Percentiles rank a stretch among this genome's conserved stretches.
phyloP scores from a whole-genome alignment of 2,329 filamentous ascomycete genomes.

The Myriosclerotinia scirpicola region DNA sequence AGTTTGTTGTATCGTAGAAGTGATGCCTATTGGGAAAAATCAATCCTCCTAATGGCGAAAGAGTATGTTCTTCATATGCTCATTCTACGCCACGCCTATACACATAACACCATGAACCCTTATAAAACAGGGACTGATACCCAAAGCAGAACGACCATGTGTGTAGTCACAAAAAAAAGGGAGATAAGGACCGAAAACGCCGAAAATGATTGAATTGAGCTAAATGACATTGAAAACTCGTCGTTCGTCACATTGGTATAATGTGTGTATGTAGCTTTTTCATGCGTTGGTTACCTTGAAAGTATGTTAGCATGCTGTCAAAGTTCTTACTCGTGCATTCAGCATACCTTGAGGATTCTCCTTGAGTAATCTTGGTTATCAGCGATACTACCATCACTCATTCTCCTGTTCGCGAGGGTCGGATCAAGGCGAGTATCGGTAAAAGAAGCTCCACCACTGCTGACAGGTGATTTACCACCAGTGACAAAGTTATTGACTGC shows the following conservation, averaged over 20 bases:
- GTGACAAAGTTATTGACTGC: conserved; percentile 76
- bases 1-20: conserved; percentile 32
- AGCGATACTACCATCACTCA: conserved; percentile 94
- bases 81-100: conserved; percentile 40
- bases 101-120: conserved; percentile 39
- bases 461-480: conserved; percentile 60
- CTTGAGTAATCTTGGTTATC: conserved; percentile 97
- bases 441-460: conserved; percentile 60
- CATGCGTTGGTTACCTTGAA: conserved; percentile 59
- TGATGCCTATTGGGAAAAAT: conserved; percentile 30
- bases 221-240: conserved; percentile 36
- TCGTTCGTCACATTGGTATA: conserved; percentile 44
- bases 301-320: conserved; percentile 20
- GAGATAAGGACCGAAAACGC: conserved; percentile 38
- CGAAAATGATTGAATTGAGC: conserved; percentile 35
- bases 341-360: conserved; percentile 85
- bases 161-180: conserved; percentile 26
- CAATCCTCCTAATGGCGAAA: conserved; percentile 30
- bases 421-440: conserved; percentile 85
- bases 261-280: conserved; percentile 36
- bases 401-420: conserved; percentile 71
- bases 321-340: conserved; percentile 27
- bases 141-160: conserved; percentile 33
- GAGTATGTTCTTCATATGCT: conserved; percentile 35
- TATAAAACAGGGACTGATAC: conserved; percentile 29